phyloP scores from a whole-genome alignment of 2,329 filamentous ascomycete genomes.

The Curvularia verruculosa region DNA sequence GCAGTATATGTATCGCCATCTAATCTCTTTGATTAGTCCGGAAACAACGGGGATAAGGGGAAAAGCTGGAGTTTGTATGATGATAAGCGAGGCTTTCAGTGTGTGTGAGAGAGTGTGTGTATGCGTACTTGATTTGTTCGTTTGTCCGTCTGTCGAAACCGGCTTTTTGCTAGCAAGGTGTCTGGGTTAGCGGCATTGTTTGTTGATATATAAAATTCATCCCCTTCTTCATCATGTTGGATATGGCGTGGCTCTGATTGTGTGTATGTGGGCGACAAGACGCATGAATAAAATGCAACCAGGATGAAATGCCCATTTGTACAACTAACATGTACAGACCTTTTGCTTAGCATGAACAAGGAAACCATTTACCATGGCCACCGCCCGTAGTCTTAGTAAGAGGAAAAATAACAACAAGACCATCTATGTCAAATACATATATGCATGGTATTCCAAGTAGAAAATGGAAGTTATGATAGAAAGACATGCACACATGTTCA shows the following conservation, averaged over 20 bases:
- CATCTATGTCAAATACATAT: too few relatives aligned
- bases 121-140: slow-evolving; percentile 13
- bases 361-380: too few relatives aligned
- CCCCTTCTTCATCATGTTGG: neutral
- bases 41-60: neutral
- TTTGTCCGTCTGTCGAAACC: slow-evolving; percentile 12
- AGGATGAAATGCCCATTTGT: too few relatives aligned
- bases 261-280: neutral
- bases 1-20: neutral
- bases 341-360: too few relatives aligned
- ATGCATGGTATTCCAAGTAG: too few relatives aligned
- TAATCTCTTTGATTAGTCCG: neutral
- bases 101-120: slow-evolving; percentile 2
- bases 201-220: slow-evolving; percentile 9
- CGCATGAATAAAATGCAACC: too few relatives aligned
- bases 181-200: slow-evolving; percentile 22
- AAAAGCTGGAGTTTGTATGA: slow-evolving; percentile 12
- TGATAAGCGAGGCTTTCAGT: slow-evolving; percentile 10
- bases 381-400: too few relatives aligned
- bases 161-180: slow-evolving; percentile 19
- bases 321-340: too few relatives aligned
- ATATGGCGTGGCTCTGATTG: neutral
- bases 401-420: too few relatives aligned
- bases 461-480: too few relatives aligned
- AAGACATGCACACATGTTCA: too few relatives aligned